These are phyloP conservation scores for Physaria fendleri DNA, from an alignment of 345 rosid genomes.

Conservation along the genomic window DNA sequence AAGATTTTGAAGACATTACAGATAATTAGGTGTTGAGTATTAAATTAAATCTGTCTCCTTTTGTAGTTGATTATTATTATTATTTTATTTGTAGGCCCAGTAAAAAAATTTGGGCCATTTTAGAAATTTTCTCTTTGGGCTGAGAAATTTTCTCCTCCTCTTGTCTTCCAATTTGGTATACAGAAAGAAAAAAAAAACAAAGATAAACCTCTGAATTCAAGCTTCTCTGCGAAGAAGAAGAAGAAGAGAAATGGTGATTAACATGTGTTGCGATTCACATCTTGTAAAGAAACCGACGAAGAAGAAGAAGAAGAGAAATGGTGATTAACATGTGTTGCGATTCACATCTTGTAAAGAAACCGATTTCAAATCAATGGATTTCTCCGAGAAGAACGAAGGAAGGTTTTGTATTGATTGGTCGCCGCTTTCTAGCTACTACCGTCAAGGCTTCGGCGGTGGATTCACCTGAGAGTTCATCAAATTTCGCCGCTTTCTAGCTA, in stretches of 20 bases:
- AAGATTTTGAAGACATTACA: no score
- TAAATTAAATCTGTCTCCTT: slow-evolving; percentile 16
- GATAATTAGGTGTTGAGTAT: slow-evolving; percentile 20
- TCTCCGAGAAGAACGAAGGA: slow-evolving; percentile 4
- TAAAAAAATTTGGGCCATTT: no score
- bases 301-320: no score
- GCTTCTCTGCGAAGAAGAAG: background rate
- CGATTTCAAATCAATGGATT: slow-evolving; percentile 12
- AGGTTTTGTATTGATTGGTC: slow-evolving; percentile 23
- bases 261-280: slow-evolving; percentile 29
- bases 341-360: slow-evolving; percentile 22
- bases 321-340: slow-evolving; percentile 29
- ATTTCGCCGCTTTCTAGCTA: slow-evolving; percentile 12
- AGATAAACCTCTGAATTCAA: background rate
- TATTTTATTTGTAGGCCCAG: no score
- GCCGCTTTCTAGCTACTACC: slow-evolving; percentile 4
- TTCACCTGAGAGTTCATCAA: slow-evolving; percentile 68
- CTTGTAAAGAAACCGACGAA: slow-evolving; percentile 19
- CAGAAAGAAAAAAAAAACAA: background rate
- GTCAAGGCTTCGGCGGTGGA: slow-evolving; percentile 64
- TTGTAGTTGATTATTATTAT: slow-evolving; percentile 24
- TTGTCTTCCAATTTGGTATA: background rate
- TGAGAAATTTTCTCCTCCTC: background rate
- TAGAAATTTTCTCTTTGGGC: no score
- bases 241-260: slow-evolving; percentile 29